Base-by-base conservation (phyloP, 345 rosid genomes). In the Populus pruinosa region DNA sequence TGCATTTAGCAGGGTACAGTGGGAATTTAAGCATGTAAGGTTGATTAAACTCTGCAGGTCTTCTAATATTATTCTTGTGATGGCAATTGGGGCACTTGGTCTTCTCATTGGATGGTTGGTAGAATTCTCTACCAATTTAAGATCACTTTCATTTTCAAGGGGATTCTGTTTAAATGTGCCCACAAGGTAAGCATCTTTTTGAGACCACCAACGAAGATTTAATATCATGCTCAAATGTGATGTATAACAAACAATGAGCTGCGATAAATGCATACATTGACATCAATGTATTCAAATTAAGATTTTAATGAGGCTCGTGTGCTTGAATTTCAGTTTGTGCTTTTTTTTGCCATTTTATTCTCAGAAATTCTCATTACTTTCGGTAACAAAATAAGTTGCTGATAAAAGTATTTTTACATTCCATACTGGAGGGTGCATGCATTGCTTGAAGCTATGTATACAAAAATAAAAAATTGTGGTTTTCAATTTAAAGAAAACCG, bases 21-120 rank as follows among this genome's bases (percentile, higher is more conserved):
- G 2, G 39, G 13, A 14, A 21, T 53, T 69, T 33, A 64, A 69
- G 62, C 62, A 36, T 71, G 53, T 80, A 69, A 80, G 23, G 11
- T 29, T 23, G 44, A 59, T 67, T 41, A 73, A 41, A 47, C 14
- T 69, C 27, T 78, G 76, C 93, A 96, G 99, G 87, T 85, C 98
- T 39, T 86, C 91, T 2, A 96, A 92, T 82, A 85, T 96, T 71
- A 83, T 92, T 76, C 93, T 96, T 79, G 98, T 96, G 70, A 72
- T 92, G 83, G 90, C 92, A 78, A 96, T 96, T 50, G 97, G 99
- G 21, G 84, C 85, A 39, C 71, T 84, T 21, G 99, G 92, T 81
- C 94, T 96, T 72, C 85, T 96, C 75, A 64, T 93, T 10, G 98
- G 96, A 36, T 90, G 87, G 90, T 75, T 92, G 78, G 81, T 93